Base-by-base conservation (phyloP, 768 basidiomycete genomes). In the Pholiota molesta region DNA sequence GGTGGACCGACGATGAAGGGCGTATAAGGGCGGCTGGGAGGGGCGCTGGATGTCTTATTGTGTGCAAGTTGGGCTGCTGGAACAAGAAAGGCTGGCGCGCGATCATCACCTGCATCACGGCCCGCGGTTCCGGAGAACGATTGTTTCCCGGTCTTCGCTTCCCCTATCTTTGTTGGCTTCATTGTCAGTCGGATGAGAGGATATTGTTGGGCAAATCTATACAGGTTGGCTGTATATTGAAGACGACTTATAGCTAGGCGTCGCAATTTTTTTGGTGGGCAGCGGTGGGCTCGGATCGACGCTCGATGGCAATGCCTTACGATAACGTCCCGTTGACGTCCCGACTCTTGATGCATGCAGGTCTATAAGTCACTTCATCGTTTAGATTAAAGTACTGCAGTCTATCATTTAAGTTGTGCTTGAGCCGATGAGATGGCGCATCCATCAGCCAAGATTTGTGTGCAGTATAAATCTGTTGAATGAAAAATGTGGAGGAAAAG, bases 41-140 rank as follows among this genome's bases (percentile, higher is more conserved):
- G 21, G 39, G 40, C 35, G 28, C 47, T 31, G 56, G 33, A 14
- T 58, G 57, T 49, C 33, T 51, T 58, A 37, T 45, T 58, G 45
- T 17, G 13, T n/a, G 10, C 6, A 44, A 49, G 47, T 28, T 19
- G 11, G 8, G 23, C n/a, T 49, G 47, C 21, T 49, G 47, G 21
- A 45, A 49, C 47, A 49, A 49, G 13, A 49, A 49, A 26, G 47
- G 21, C 23, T 49, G n/a, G 23, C 11, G 23, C 47, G 21, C 23
- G 47, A 49, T 49, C 47, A 49, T 49, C 47, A 49, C 23, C 47
- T 26, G 47, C 5, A 45, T 16, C 9, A 14, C 47, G 47, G 47
- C 5, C 47, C 47, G 47, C 23, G 19, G 21, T 9, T 37, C 35
- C 35, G 35, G 35, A 11, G 11, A 13, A 9, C 35, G 31, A 1